Base-by-base conservation (phyloP, 352 stramenopile species). In the Globisporangium cederbergense region DNA sequence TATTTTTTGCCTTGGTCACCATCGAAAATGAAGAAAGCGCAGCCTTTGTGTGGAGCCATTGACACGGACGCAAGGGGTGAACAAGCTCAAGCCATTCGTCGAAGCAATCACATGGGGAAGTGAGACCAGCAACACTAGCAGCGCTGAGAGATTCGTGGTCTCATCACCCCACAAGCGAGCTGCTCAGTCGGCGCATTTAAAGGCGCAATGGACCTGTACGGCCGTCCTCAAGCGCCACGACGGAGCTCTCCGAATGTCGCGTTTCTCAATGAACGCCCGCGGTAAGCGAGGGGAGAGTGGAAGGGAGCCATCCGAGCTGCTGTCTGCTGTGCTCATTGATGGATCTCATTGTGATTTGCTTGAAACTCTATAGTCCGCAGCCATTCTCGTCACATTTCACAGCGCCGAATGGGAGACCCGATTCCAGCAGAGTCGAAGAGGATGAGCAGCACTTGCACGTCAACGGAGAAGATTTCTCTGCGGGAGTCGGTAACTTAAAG, bases 191-290 rank as follows among this genome's bases (percentile, higher is more conserved):
- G 6, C 7, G 25, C 10, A 45, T 16, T n/a, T 10, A 16, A 18
- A n/a, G 32, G 10, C 32, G 14, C 30, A 36, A 80, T 83, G 76
- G 76, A 83, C 59, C 60, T 68, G 51, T 83, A 83, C n/a, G 73
- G 73, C 4, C 76, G 76, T n/a, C 76, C 76, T 0, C 67, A 66
- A 62, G 59, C 60, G 11, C 69, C 68, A 43, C 71, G 55, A 46
- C 62, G 58, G n/a, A 66, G 60, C 14, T 64, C 66, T 11, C 66
- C 68, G 49, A 62, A 60, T 36, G 73, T 79, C 40, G 47, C 65
- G 18, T 83, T 83, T 58, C 73, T 83, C 6, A 81, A 84, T 32
- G 69, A 84, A 36, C 72, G 51, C 1, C 25, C 70, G 2, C 77
- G 72, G 76, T 82, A 59, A 43, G 64, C 49, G 3, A n/a, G 6